Conservation (phyloP, 371 early-diverging fungal species). For the Actinomortierella wolfii region DNA sequence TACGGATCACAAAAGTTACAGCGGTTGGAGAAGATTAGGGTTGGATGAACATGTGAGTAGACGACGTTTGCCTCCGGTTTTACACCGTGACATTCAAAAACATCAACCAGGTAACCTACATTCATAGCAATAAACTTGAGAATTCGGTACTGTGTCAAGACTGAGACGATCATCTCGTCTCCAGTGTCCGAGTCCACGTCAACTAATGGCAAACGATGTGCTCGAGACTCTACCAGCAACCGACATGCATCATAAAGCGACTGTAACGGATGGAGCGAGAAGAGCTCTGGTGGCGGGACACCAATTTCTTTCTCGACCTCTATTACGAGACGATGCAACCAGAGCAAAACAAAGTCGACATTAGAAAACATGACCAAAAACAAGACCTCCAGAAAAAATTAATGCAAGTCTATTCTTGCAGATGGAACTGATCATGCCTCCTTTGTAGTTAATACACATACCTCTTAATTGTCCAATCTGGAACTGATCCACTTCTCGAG, state of each 20-base stretch:
- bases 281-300: slow-evolving; percentile 61
- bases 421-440: not conserved
- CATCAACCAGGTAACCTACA: slow-evolving; percentile 49
- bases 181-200: slow-evolving; percentile 77
- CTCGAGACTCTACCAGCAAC: slow-evolving; percentile 74
- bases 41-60: too few species aligned
- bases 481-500: slow-evolving; percentile 84
- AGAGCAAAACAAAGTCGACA: not conserved
- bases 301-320: slow-evolving; percentile 62
- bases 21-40: not conserved
- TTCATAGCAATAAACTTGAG: slow-evolving; percentile 89
- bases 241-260: slow-evolving; percentile 84
- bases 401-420: slow-evolving; percentile 5
- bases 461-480: slow-evolving; percentile 76
- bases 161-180: slow-evolving; percentile 88
- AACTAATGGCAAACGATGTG: slow-evolving; percentile 87
- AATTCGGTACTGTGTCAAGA: slow-evolving; percentile 90
- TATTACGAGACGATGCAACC: slow-evolving; percentile 1
- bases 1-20: slow-evolving; percentile 17
- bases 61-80: slow-evolving; percentile 4
- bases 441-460: slow-evolving; percentile 10
- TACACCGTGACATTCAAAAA: not conserved
- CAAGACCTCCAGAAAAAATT: not conserved
- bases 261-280: slow-evolving; percentile 81
- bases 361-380: not conserved